These are phyloP conservation scores for Pachyrhizus erosus DNA, from an alignment of 306 rosid species.

Conservation along the genomic window DNA sequence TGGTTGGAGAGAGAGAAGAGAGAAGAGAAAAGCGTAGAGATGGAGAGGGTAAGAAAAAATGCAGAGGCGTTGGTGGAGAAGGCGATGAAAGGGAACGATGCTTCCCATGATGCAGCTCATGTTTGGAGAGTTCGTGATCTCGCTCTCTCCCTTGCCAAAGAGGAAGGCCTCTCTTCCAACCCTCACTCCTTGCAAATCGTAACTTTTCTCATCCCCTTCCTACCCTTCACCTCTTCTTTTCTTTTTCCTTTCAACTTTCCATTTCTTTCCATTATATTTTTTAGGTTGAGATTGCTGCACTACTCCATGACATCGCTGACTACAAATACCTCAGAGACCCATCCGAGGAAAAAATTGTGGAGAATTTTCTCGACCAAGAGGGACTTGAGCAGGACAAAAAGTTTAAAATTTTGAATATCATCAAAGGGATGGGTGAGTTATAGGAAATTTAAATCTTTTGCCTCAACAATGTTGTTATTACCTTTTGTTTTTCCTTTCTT, in stretches of 20 bases:
- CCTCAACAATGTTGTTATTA: background rate
- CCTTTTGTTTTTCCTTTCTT: background rate
- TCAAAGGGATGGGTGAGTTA: constrained; percentile 83
- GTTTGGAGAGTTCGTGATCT: constrained; percentile 89
- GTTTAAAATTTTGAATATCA: constrained; percentile 59
- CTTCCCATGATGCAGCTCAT: constrained; percentile 86
- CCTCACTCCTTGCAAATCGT: constrained; percentile 79
- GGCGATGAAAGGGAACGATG: constrained; percentile 78
- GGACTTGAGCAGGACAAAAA: constrained; percentile 69
- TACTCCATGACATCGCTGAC: constrained; percentile 91
- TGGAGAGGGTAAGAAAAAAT: constrained; percentile 53
- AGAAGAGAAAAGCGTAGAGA: too few species aligned
- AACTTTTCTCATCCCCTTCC: background rate
- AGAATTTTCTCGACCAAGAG: constrained; percentile 73
- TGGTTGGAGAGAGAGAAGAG: too few species aligned
- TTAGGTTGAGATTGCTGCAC: constrained; percentile 94
- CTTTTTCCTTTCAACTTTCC: background rate
- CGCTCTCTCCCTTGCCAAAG: constrained; percentile 81
- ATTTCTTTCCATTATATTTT: background rate
- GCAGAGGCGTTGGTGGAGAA: constrained; percentile 77
- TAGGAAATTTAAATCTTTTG: background rate
- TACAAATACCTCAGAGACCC: constrained; percentile 90
- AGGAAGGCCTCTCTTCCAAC: constrained; percentile 73
- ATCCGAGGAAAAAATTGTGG: constrained; percentile 69
- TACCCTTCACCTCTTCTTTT: background rate